Base-by-base conservation (phyloP, 257 asterid genomes). In the Solanum rostratum region DNA sequence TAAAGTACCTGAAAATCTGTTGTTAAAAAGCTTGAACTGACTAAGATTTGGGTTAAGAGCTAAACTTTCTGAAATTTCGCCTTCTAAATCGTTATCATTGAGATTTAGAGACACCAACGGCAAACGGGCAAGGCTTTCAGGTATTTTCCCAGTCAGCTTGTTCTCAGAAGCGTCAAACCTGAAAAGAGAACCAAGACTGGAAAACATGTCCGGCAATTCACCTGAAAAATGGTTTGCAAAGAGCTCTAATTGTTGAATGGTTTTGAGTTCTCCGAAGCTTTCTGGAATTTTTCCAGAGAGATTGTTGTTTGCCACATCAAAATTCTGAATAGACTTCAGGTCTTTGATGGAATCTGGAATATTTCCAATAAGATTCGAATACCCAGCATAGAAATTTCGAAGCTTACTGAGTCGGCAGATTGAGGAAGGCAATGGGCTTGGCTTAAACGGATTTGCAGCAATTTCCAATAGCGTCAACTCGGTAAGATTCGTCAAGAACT, bases 401-500 rank as follows among this genome's bases (percentile, higher is more conserved):
- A 95, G 95, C 76, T 94, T 93, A 10, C 83, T 57, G 53, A 95
- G 92, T 45, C 91, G 90, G 59, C 99, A 98, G 22, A 95, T 90
- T 79, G 79, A 83, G 3, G 82, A 20, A 65, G 97, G 97, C 85
- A 95, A 84, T 10, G 90, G 89, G 80, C 95, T 89, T 14, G 95
- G 89, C 18, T 10, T 49, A 83, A 89, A 94, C 6, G 91, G 90
- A 87, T 95, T 95, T 10, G 29, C 0, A 2, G 91, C 86, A 54
- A 95, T 57, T 27, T 82, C 90, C n/a, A 95, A 82, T 57, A 88
- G 90, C 81, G 89, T 92, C 65, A 94, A 86, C 91, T 90, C 94
- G 9, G 97, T 88, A 73, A 94, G 86, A 83, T 94, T 87, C 27
- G 94, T 69, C 30, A 94, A 19, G 43, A 92, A 89, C 87, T 90